phyloP scores from a whole-genome alignment of 2,329 filamentous ascomycete species.

The Rhynchosporium graminicola region DNA sequence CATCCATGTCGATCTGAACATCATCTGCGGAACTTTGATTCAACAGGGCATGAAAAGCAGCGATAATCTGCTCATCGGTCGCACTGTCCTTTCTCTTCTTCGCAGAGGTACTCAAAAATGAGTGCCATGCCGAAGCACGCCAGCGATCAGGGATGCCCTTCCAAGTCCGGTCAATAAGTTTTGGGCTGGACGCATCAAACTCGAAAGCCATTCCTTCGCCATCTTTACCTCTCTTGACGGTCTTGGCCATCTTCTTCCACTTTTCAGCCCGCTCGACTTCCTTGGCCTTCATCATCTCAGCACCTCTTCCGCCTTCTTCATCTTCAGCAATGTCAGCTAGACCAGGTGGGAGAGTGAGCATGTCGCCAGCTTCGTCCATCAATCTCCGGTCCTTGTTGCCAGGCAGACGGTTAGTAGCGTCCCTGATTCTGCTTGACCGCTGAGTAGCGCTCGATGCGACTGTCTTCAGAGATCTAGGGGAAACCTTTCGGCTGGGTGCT shows the following conservation, averaged over 20 bases:
- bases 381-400: slow-evolving; percentile 61
- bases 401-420: slow-evolving; percentile 60
- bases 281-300: slow-evolving; percentile 60
- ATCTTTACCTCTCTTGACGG: slow-evolving; percentile 51
- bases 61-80: slow-evolving; percentile 70
- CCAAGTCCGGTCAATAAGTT: slow-evolving; percentile 90
- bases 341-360: slow-evolving; percentile 61
- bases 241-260: slow-evolving; percentile 66
- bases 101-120: slow-evolving; percentile 80
- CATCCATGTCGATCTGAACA: slow-evolving; percentile 95
- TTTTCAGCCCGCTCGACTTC: slow-evolving; percentile 65
- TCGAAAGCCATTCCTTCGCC: slow-evolving; percentile 66
- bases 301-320: slow-evolving; percentile 52
- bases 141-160: slow-evolving; percentile 97
- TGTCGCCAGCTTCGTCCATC: slow-evolving; percentile 67
- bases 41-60: slow-evolving; percentile 72
- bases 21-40: slow-evolving; percentile 80
- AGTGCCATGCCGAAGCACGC: slow-evolving; percentile 92
- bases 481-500: slow-evolving; percentile 55
- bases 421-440: slow-evolving; percentile 56
- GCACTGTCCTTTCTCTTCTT: slow-evolving; percentile 61
- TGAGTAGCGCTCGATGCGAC: slow-evolving; percentile 41
- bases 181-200: slow-evolving; percentile 80
- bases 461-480: slow-evolving; percentile 59
- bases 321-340: slow-evolving; percentile 58